A percentile compares a stretch with the other conserved stretches of the same genome.
Conservation (phyloP, 176 grass and related monocot species). For the Tillandsia leiboldiana region DNA sequence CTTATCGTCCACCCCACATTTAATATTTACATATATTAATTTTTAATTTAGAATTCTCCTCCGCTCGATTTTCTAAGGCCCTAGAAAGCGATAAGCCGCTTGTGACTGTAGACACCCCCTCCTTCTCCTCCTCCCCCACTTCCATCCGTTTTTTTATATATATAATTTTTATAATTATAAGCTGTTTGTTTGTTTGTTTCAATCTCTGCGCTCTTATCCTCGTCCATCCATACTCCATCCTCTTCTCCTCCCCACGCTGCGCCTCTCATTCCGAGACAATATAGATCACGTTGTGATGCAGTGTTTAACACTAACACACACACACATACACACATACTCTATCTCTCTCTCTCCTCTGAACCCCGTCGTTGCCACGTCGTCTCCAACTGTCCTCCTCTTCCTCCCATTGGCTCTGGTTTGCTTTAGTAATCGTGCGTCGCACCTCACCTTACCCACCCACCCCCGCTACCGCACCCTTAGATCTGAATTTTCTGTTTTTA, state of each 20-base stretch:
- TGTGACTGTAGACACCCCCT: conserved; percentile 4
- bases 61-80: conserved; percentile 22
- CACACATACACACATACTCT: background rate
- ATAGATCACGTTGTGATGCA: conserved; percentile 20
- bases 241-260: conserved; percentile 4
- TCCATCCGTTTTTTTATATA: too few species aligned
- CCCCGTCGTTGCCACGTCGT: conserved; percentile 1
- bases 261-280: conserved; percentile 33
- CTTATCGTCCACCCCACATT: conserved; percentile 8
- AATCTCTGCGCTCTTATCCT: background rate
- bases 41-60: background rate
- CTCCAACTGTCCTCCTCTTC: conserved; percentile 6
- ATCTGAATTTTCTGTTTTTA: background rate
- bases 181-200: background rate
- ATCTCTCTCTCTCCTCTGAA: background rate
- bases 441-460: conserved; percentile 32
- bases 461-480: background rate
- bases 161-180: background rate
- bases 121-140: background rate
- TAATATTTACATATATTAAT: background rate
- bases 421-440: conserved; percentile 20
- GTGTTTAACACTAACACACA: too few species aligned
- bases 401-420: background rate
- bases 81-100: conserved; percentile 31
- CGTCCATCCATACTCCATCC: conserved; percentile 56